Base-by-base conservation (phyloP, 805 yeast species). In the Schwanniomyces vanrijiae region DNA sequence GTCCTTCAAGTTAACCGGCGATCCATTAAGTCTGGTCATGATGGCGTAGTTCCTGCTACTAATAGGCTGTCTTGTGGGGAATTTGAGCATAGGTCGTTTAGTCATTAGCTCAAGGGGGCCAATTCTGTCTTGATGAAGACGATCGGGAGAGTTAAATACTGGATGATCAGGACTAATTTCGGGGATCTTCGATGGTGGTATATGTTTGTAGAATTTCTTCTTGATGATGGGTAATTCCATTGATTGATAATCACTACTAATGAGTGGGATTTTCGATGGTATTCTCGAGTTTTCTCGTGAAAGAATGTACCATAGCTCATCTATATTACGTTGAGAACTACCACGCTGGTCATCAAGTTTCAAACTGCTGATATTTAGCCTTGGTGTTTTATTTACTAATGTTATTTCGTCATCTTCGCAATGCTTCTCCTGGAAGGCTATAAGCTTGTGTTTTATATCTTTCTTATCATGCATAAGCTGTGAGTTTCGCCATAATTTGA, bases 131-230 rank as follows among this genome's bases (percentile, higher is more conserved):
- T 5, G 35, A 7, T 14, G 35, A 16, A 5, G 31, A 14, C 46
- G 41, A 11, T 45, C 52, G 21, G 68, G 61, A 5, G 73, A 66
- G 26, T 55, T 53, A 46, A 67, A 66, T 2, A 66, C 63, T 4
- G 65, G 62, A 45, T 70, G 72, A 14, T 57, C 51, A 1, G 64
- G 60, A 26, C 66, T 54, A 13, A 67, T 62, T 26, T 56, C 50
- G 8, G 75, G 71, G 18, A 69, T 64, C 24, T 46, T 44, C 9
- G 65, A 52, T 3, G 45, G 49, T 3, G 50, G 45, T 9, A 33
- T n/a, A 10, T 39, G 46, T 1, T 38, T 42, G 24, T 39, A 13
- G 16, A 26, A 22, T 41, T 40, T 53, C 52, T 68, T 64, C 29
- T 54, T 54, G 22, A 70, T 56, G 2, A 53, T 52, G 3, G 68